A percentile compares a stretch with the other conserved stretches of the same genome.
Conservation (phyloP, 768 basidiomycete species). For the Rhizopogon vinicolor region DNA sequence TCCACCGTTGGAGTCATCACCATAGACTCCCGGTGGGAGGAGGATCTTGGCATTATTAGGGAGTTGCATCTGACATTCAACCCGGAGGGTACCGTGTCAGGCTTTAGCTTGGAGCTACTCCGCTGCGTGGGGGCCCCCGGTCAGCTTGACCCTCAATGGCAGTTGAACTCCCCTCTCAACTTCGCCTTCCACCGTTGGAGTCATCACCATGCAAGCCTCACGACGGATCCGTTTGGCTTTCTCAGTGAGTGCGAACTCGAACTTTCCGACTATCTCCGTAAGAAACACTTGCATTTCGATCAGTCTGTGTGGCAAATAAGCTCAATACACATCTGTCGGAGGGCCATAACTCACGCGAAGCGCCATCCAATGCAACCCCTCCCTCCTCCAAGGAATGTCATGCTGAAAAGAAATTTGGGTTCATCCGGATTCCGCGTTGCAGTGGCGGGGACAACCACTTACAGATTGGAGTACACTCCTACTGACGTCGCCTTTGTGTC, state of each 20-base stretch:
- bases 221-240: constrained; percentile 22
- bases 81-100: constrained; percentile 49
- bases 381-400: constrained; percentile 4
- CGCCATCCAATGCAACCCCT: too few species aligned
- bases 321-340: background rate
- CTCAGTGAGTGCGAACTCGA: constrained; percentile 11
- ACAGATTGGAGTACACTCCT: too few species aligned
- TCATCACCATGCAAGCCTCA: constrained; percentile 27
- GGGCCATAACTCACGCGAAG: background rate
- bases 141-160: too few species aligned
- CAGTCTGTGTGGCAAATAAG: constrained; percentile 19
- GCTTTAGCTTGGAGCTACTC: constrained; percentile 56
- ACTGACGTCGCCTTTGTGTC: too few species aligned
- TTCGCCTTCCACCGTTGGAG: constrained; percentile 31
- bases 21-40: constrained; percentile 84
- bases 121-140: too few species aligned
- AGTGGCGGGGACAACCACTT: background rate
- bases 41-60: constrained; percentile 93
- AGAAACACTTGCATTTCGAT: constrained; percentile 56
- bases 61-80: constrained; percentile 99
- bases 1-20: too few species aligned
- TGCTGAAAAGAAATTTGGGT: constrained; percentile 9
- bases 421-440: background rate
- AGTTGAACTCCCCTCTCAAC: constrained; percentile 22
- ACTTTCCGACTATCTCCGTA: constrained; percentile 43